phyloP scores from a whole-genome alignment of 768 basidiomycete species.

The Auriscalpium microsporum region DNA sequence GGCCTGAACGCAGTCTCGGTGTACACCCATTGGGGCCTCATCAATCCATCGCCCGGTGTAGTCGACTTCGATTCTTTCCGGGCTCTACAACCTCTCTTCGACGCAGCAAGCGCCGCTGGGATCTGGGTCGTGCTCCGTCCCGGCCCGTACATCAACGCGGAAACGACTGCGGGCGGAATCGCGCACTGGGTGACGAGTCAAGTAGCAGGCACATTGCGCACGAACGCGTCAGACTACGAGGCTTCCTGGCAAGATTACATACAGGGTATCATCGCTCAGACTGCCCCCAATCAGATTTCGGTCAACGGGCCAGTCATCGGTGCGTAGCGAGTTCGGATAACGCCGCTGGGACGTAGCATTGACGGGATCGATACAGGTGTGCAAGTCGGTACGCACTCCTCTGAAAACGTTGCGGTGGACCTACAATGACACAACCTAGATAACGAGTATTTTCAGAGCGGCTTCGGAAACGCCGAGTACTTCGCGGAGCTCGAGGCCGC shows the following conservation, averaged over 20 bases:
- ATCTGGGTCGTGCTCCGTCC: conserved; percentile 77
- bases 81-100: conserved; percentile 59
- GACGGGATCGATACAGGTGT: conserved; percentile 30
- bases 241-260: conserved; percentile 70
- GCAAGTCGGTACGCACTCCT: conserved; percentile 39
- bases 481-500: conserved; percentile 52
- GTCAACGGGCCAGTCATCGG: conserved; percentile 71
- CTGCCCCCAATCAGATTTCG: conserved; percentile 58
- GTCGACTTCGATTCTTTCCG: conserved; percentile 69
- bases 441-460: conserved; percentile 62
- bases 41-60: conserved; percentile 66
- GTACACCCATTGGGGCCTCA: conserved; percentile 73
- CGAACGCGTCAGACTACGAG: conserved; percentile 62
- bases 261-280: conserved; percentile 50
- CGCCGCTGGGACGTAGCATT: neutral
- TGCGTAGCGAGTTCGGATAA: conserved; percentile 20
- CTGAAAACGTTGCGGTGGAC: neutral
- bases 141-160: conserved; percentile 71
- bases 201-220: conserved; percentile 60
- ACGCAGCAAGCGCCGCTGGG: conserved; percentile 65
- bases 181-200: conserved; percentile 63
- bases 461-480: conserved; percentile 39
- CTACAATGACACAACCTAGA: conserved; percentile 32
- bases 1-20: conserved; percentile 74
- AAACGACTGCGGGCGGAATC: conserved; percentile 71